Conservation (phyloP, 768 basidiomycete species). For the Podaxis mareebaensis region DNA sequence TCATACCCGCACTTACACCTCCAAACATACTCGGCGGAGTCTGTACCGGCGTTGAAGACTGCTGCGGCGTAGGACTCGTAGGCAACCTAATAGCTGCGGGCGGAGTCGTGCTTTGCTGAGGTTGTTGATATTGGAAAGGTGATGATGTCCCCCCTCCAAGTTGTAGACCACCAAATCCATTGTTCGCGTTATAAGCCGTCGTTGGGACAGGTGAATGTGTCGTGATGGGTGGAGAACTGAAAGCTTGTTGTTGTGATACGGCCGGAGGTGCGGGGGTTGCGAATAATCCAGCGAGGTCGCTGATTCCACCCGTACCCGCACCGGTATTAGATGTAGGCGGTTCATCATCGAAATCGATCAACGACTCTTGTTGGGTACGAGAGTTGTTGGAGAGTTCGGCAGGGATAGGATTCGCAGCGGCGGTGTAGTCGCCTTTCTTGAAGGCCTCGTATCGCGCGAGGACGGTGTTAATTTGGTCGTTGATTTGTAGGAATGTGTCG, state of each 20-base stretch:
- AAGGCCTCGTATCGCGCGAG: slow-evolving; percentile 89
- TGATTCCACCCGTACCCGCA: slow-evolving; percentile 30
- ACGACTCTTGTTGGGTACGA: slow-evolving; percentile 44
- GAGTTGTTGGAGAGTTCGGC: slow-evolving; percentile 44
- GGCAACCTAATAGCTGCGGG: slow-evolving; percentile 11
- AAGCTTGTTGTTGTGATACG: slow-evolving; percentile 11
- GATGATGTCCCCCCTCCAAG: slow-evolving; percentile 10
- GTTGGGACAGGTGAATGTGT: slow-evolving; percentile 18
- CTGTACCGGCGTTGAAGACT: background rate
- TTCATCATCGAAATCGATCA: slow-evolving; percentile 79
- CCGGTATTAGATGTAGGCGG: slow-evolving; percentile 24
- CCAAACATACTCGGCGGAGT: slow-evolving; percentile 7
- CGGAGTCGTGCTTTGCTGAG: slow-evolving; percentile 1
- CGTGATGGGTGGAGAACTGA: background rate
- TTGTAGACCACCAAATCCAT: slow-evolving; percentile 9
- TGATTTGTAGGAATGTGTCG: slow-evolving; percentile 92
- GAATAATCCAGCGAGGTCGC: slow-evolving; percentile 71
- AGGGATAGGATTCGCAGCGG: slow-evolving; percentile 69
- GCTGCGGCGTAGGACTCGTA: background rate
- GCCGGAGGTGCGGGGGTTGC: slow-evolving; percentile 30
- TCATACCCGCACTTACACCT: slow-evolving; percentile 4
- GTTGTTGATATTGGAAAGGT: slow-evolving; percentile 16
- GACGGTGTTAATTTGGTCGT: slow-evolving; percentile 96
- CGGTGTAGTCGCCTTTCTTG: slow-evolving; percentile 85
- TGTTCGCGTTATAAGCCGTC: slow-evolving; percentile 21